phyloP scores from a whole-genome alignment of 1,284 basidiomycete genomes.

The Marasmius fiardii region DNA sequence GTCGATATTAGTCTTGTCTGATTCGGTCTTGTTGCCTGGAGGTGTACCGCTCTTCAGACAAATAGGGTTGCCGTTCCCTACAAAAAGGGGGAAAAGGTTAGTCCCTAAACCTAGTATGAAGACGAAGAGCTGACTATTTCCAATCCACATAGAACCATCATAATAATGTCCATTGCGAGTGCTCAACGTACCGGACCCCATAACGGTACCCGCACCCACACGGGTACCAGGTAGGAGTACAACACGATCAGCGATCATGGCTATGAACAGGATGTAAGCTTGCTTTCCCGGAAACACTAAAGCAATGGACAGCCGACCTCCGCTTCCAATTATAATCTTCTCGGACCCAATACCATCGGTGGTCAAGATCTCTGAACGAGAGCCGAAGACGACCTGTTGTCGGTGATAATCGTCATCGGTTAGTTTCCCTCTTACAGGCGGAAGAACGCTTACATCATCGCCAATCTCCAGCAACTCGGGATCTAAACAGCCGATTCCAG shows the following conservation, averaged over 20 bases:
- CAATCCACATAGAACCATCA: constrained; percentile 44
- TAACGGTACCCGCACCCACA: constrained; percentile 33
- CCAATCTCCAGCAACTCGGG: constrained; percentile 44
- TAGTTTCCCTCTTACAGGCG: neutral
- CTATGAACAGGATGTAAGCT: constrained; percentile 18
- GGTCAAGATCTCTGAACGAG: constrained; percentile 40
- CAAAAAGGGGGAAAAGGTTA: neutral
- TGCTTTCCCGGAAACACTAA: neutral
- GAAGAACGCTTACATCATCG: constrained; percentile 27
- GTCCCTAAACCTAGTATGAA: no score
- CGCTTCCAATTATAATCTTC: constrained; percentile 34
- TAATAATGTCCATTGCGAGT: constrained; percentile 35
- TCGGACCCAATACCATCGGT: constrained; percentile 37
- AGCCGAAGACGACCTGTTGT: constrained; percentile 35
- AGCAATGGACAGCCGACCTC: constrained; percentile 14
- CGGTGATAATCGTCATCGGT: neutral
- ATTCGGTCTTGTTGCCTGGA: neutral
- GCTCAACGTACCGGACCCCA: constrained; percentile 43
- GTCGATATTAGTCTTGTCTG: constrained; percentile 19
- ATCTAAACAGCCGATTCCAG: constrained; percentile 40
- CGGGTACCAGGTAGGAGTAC: constrained; percentile 38
- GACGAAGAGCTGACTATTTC: constrained; percentile 27
- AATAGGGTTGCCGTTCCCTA: constrained; percentile 31
- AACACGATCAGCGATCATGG: constrained; percentile 47
- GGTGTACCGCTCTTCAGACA: constrained; percentile 27